Conservation (phyloP, 2,329 filamentous ascomycete species). For the Calycina herbarum region DNA sequence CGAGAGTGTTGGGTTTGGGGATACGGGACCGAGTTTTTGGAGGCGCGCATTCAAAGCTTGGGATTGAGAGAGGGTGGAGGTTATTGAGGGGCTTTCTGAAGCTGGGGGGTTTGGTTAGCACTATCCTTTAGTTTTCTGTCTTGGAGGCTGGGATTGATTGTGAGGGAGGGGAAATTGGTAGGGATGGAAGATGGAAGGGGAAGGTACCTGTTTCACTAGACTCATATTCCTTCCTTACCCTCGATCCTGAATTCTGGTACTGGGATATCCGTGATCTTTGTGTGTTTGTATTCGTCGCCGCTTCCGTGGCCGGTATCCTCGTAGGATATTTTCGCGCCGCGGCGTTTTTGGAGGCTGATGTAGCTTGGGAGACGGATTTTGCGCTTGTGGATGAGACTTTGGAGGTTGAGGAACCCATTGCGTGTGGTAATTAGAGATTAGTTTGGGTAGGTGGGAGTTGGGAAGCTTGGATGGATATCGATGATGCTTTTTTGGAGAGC, state of each 20-base stretch:
- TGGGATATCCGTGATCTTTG: constrained; percentile 12
- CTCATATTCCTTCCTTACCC: neutral
- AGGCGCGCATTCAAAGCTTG: constrained; percentile 28
- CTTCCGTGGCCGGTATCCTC: constrained; percentile 23
- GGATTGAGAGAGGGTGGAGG: constrained; percentile 21
- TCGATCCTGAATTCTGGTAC: neutral
- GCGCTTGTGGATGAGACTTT: constrained; percentile 23
- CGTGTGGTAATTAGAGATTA: neutral
- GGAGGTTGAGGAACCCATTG: constrained; percentile 34
- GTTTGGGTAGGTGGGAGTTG: neutral
- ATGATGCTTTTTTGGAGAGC: constrained; percentile 1
- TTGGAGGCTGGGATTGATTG: neutral
- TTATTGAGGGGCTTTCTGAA: constrained; percentile 8
- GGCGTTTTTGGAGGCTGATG: constrained; percentile 21
- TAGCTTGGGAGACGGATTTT: constrained; percentile 23
- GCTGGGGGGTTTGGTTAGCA: constrained; percentile 11
- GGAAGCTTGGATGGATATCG: neutral
- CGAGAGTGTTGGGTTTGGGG: constrained; percentile 33
- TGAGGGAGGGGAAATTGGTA: too few species aligned
- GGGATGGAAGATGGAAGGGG: too few species aligned
- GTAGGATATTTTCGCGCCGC: constrained; percentile 36
- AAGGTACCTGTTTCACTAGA: too few species aligned
- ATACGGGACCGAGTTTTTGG: constrained; percentile 31
- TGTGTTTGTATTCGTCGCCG: constrained; percentile 5
- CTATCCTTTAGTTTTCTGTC: neutral